A percentile compares a stretch with the other conserved stretches of the same genome.
phyloP scores from a whole-genome alignment of 176 grass and related monocot genomes.

The Triticum monococcum region DNA sequence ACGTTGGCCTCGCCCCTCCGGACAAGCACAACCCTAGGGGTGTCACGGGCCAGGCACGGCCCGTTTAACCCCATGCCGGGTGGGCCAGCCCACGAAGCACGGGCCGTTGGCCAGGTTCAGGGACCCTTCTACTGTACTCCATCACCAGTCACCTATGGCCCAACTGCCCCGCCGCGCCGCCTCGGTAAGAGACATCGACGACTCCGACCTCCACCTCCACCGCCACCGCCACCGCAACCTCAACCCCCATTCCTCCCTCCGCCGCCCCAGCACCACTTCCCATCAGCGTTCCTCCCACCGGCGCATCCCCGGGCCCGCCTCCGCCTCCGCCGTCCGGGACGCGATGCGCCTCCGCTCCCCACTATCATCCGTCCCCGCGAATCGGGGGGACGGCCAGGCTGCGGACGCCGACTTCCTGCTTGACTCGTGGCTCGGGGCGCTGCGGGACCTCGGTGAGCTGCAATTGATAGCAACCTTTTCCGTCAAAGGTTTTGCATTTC shows the following conservation, averaged over 20 bases:
- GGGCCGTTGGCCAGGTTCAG: no score
- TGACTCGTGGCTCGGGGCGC: slow-evolving; percentile 60
- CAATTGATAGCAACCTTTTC: not conserved
- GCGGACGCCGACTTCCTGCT: slow-evolving; percentile 59
- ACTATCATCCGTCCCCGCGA: no score
- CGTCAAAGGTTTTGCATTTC: not conserved
- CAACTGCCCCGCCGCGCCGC: not conserved
- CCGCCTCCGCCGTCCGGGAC: slow-evolving; percentile 39
- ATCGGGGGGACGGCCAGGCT: slow-evolving; percentile 5
- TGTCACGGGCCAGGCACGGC: no score
- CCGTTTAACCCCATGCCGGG: no score
- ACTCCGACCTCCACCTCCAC: slow-evolving; percentile 48
- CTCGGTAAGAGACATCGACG: slow-evolving; percentile 37
- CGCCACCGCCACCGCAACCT: not conserved
- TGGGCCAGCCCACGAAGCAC: no score
- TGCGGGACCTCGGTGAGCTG: slow-evolving; percentile 59
- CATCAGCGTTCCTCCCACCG: not conserved
- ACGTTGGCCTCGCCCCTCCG: no score
- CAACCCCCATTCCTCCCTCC: not conserved
- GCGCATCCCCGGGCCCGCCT: slow-evolving; percentile 42
- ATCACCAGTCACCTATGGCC: not conserved
- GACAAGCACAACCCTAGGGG: no score
- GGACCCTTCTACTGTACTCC: no score
- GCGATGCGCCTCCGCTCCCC: slow-evolving; percentile 25
- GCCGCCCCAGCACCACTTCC: not conserved